A percentile compares a stretch with the other conserved stretches of the same genome.
These are phyloP conservation scores for Anacardium occidentale DNA, from an alignment of 345 rosid genomes.

Conservation along the genomic window DNA sequence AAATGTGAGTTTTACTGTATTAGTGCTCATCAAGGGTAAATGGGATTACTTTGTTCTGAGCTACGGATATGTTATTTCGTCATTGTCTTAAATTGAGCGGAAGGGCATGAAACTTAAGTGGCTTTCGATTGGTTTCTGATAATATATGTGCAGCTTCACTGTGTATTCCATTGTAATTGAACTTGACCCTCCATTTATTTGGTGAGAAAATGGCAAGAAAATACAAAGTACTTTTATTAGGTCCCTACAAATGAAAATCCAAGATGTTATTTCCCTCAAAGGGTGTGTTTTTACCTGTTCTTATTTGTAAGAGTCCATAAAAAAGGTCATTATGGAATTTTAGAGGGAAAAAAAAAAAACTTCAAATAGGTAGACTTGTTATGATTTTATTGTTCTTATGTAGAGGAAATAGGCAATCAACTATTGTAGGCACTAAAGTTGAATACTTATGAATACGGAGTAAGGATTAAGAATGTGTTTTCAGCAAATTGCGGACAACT, in stretches of 20 bases:
- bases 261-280: background rate
- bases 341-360: background rate
- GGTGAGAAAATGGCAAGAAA: too few species aligned
- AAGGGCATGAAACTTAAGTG: background rate
- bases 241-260: background rate
- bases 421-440: slow-evolving; percentile 7
- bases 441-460: slow-evolving; percentile 18
- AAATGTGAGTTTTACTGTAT: background rate
- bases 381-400: background rate
- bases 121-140: background rate
- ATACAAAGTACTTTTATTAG: background rate
- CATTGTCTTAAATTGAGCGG: background rate
- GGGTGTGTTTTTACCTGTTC: background rate
- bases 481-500: slow-evolving; percentile 51
- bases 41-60: background rate
- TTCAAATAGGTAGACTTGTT: background rate
- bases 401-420: background rate
- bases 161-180: too few species aligned
- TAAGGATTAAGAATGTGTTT: slow-evolving; percentile 33
- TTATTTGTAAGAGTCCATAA: background rate
- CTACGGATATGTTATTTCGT: too few species aligned
- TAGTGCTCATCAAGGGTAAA: background rate
- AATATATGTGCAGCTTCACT: background rate
- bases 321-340: background rate
- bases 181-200: too few species aligned